Base-by-base conservation (phyloP, 1,284 basidiomycete genomes). In the Cryptococcus sp. region DNA sequence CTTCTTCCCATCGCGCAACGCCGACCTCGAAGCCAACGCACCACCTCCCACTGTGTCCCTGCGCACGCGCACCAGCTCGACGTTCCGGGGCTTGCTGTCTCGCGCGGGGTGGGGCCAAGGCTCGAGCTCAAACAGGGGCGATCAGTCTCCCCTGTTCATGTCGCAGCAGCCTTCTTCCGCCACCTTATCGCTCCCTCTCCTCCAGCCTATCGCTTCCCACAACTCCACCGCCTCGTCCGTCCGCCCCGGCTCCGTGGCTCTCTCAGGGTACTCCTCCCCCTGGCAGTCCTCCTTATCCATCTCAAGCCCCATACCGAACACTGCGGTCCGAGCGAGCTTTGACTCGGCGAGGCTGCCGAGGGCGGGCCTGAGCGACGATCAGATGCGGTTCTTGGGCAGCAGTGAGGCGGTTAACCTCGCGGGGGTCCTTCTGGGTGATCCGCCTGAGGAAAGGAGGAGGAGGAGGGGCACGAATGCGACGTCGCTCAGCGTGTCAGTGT, bases 281-380 rank as follows among this genome's bases (percentile, higher is more conserved):
- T 66, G 62, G 65, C 60, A 63, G 12, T 71, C 69, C 4, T 62
- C 63, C 0, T 53, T 70, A 2, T 21, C 62, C 23, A 66, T 69
- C 18, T 71, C 67, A 0, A 55, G 62, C 5, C 69, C 67, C 11
- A 20, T 69, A 9, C 62, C 66, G 4, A 53, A 68, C 46, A 59
- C 67, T 1, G 66, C 69, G 23, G 46, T 69, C 2, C 28, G 69
- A 33, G 66, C 67, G 15, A 62, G 57, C 13, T 71, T 69, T 51
- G 66, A 66, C 20, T 48, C 47, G 8, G 39, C 54, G 9, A 45
- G 47, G 1, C 21, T 70, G 6, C 69, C 69, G 5, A 50, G 58
- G 39, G 63, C 59, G 2, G 69, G 69, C 13, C 44, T 71, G 45
- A 60, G 48, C 7, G 61, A 65, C 2, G 59, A 64, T 21, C 69